Conservation (phyloP, 495 filamentous ascomycete genomes). For the Penicillium cinerascens region DNA sequence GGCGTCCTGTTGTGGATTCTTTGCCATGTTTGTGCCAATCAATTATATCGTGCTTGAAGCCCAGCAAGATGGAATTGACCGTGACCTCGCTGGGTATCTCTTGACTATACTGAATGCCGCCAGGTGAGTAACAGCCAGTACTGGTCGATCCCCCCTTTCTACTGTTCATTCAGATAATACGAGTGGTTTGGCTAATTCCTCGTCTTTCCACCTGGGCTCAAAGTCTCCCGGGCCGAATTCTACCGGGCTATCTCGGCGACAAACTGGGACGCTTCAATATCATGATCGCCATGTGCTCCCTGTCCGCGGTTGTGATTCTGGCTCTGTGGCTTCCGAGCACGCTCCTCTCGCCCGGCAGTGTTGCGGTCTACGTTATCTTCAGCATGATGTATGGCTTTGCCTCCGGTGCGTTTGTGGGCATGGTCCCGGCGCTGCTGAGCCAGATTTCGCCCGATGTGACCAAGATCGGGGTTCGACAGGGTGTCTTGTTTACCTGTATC, state of each 20-base stretch:
- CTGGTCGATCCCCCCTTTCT: background rate
- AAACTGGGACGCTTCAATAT: constrained; percentile 30
- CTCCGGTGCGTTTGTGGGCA: constrained; percentile 34
- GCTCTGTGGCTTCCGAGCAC: too few relatives aligned
- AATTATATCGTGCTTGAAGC: constrained; percentile 14
- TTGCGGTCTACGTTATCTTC: constrained; percentile 34
- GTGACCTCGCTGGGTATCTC: constrained; percentile 9
- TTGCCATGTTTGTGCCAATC: constrained; percentile 17
- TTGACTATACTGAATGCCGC: constrained; percentile 14
- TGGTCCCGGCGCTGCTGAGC: constrained; percentile 29
- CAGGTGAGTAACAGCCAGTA: constrained; percentile 3
- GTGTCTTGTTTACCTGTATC: constrained; percentile 52
- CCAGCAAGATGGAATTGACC: constrained; percentile 8
- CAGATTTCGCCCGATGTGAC: constrained; percentile 36
- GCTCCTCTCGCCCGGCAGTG: constrained; percentile 2
- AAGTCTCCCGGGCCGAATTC: constrained; percentile 47
- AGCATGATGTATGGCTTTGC: constrained; percentile 39
- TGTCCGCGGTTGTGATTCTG: constrained; percentile 30
- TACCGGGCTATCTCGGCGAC: constrained; percentile 52
- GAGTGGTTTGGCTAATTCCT: background rate
- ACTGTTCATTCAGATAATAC: background rate
- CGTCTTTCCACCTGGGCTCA: background rate
- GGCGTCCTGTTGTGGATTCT: constrained; percentile 13
- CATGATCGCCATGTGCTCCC: constrained; percentile 24
- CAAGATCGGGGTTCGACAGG: constrained; percentile 57